Percentiles rank a stretch among this genome's conserved stretches.
Evolutionary conservation across 257 asterid species (phyloP).

Genomic region (Solanum commersonii): DNA sequence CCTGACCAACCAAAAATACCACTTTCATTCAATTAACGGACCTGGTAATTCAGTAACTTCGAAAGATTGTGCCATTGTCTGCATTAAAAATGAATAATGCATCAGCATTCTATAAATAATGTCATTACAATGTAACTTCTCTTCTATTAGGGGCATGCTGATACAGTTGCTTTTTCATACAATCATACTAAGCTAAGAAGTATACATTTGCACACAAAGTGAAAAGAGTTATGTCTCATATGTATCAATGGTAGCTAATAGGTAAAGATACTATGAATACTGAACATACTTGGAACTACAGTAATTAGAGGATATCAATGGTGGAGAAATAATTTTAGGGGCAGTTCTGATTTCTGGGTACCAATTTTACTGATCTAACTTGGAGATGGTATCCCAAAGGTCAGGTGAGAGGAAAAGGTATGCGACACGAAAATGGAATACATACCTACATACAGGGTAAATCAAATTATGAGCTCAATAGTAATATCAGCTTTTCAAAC

Average conservation of each 20-base stretch:
- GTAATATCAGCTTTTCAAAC: not conserved
- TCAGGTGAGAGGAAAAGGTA: not conserved
- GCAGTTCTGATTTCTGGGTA: not conserved
- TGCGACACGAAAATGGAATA: not conserved
- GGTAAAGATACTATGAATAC: not conserved
- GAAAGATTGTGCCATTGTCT: slow-evolving; percentile 87
- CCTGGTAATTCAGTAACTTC: slow-evolving; percentile 99
- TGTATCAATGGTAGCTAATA: not conserved
- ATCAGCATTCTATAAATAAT: not conserved
- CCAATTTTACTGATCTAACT: not conserved
- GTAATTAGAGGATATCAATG: not conserved
- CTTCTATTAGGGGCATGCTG: not conserved
- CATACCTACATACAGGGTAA: not conserved
- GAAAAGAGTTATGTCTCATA: not conserved
- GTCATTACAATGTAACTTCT: not conserved
- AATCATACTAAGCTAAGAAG: not conserved
- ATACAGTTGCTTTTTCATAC: not conserved
- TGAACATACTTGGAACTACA: not conserved
- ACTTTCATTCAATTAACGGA: slow-evolving; percentile 13
- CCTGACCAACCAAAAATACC: slow-evolving; percentile 5
- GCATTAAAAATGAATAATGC: slow-evolving; percentile 19
- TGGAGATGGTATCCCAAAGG: not conserved
- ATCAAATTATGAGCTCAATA: not conserved
- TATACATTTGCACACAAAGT: not conserved
- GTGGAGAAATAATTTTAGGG: not conserved